Base-by-base conservation (phyloP, 768 basidiomycete species). In the Erythrobasidium yunnanense region DNA sequence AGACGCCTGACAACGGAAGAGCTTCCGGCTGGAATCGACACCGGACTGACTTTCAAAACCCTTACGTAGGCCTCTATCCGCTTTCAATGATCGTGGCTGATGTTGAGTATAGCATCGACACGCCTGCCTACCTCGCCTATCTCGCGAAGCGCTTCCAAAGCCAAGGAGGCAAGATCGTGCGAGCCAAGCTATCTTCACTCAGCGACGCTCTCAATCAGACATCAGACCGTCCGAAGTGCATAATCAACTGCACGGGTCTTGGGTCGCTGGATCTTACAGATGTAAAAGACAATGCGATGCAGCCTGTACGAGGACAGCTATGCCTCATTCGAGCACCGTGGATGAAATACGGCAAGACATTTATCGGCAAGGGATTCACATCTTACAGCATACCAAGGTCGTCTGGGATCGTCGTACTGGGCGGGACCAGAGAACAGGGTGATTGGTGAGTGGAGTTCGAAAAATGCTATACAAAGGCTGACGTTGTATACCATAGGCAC, bases 321-420 rank as follows among this genome's bases (percentile, higher is more conserved):
- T 63, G 76, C 30, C 66, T 71, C 23, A 50, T 77, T 11, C 30
- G 62, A 18, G 73, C 74, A 1, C 76, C 76, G 0, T 75, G 74
- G 74, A 63, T 76, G 32, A 67, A 70, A 33, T 58, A 66, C 7
- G 76, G 76, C 1, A 74, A 60, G 47, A 78, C 77, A 1, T 49
- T 63, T 29, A 42, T 32, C 29, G 55, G 65, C 4, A 74, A 72
- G 2, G 77, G 77, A 3, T 67, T 72, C 55, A 60, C 75, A 60
- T 76, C 75, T 0, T 77, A 78, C 69, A 70, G 75, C 34, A 78
- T 78, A 27, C 77, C 77, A 8, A 68, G 76, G 25, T 68, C 71
- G 1, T 68, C 71, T 22, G 77, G 77, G 6, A 72, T 75, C 33
- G 75, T 78, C 25, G 73, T 78, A 18, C 42, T 78, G 11, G 77